These are phyloP conservation scores for Scutellaria baicalensis DNA, from an alignment of 257 asterid genomes.

Conservation along the genomic window DNA sequence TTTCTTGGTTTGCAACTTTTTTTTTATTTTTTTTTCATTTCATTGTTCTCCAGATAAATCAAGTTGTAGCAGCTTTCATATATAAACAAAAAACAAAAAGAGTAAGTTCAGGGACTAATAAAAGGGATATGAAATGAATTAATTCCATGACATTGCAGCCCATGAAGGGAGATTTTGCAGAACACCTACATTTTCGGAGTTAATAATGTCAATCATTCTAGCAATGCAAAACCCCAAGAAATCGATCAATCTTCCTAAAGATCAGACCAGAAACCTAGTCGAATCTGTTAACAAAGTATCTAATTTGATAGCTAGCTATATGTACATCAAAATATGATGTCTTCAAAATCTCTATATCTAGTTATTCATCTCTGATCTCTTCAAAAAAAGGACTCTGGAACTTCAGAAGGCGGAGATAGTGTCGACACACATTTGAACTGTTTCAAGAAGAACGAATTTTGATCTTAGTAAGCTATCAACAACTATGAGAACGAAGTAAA, in stretches of 20 bases:
- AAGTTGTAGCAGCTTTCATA: background rate
- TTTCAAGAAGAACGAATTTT: constrained; percentile 1
- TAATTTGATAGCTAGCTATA: background rate
- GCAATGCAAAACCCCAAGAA: background rate
- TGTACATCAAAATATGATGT: constrained; percentile 25
- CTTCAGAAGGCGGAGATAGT: constrained; percentile 26
- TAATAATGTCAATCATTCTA: background rate
- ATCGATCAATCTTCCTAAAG: background rate
- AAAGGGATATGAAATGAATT: background rate
- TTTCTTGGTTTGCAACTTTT: too few species aligned
- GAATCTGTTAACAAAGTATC: background rate
- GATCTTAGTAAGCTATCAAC: background rate
- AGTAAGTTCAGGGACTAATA: too few species aligned
- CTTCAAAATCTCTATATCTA: background rate
- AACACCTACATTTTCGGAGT: background rate
- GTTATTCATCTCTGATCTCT: constrained; percentile 20
- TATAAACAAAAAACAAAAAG: background rate
- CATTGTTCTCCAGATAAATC: too few species aligned
- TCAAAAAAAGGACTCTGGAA: constrained; percentile 51
- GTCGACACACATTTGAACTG: constrained; percentile 67
- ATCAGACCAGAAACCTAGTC: background rate
- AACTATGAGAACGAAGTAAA: background rate
- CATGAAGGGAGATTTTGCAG: background rate
- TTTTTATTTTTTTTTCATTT: too few species aligned
- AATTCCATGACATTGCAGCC: background rate